Conservation (phyloP, 1,284 basidiomycete genomes). For the Trametes polyzona region DNA sequence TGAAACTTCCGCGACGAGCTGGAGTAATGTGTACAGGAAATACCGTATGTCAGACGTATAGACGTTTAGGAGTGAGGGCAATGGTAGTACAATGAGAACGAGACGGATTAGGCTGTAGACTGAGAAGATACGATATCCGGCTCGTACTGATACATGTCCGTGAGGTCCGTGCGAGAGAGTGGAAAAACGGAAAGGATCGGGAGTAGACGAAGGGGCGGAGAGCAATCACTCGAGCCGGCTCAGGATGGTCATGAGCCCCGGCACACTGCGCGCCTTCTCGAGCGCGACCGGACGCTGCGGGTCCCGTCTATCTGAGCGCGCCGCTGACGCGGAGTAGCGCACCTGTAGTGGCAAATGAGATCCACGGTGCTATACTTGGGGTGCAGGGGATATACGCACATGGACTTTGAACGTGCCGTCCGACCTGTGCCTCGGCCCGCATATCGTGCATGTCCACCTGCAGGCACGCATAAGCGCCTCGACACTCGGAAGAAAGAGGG, state of each 20-base stretch:
- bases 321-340: constrained; percentile 57
- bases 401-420: constrained; percentile 61
- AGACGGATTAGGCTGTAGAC: constrained; percentile 15
- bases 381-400: constrained; percentile 41
- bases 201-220: not conserved
- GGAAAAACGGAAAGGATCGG: constrained; percentile 1
- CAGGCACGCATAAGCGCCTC: not conserved
- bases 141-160: constrained; percentile 17
- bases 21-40: too few relatives aligned
- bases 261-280: constrained; percentile 36
- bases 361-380: not conserved
- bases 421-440: constrained; percentile 50
- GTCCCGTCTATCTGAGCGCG: constrained; percentile 37
- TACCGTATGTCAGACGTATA: too few relatives aligned
- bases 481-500: not conserved
- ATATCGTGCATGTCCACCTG: constrained; percentile 69
- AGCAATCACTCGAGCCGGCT: constrained; percentile 20
- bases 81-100: constrained; percentile 19
- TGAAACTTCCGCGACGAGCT: too few relatives aligned
- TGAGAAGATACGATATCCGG: constrained; percentile 9
- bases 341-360: constrained; percentile 45
- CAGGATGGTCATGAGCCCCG: constrained; percentile 43
- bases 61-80: not conserved
- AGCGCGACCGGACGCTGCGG: constrained; percentile 39
- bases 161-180: constrained; percentile 10